phyloP scores from a whole-genome alignment of 73 alveolate genomes.

The Paramecium tetraurelia region DNA sequence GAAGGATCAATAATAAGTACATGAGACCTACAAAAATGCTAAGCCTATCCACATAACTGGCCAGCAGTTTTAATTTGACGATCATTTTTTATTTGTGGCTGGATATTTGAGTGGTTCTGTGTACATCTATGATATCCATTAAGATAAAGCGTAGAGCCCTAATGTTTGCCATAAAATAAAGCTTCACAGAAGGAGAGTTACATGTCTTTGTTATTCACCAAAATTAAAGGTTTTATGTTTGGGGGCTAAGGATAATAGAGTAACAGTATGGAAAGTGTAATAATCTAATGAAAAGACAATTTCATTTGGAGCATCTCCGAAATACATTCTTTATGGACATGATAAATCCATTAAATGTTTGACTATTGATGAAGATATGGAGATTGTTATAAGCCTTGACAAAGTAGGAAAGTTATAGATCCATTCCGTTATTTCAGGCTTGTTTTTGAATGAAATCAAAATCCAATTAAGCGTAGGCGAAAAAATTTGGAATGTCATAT shows the following conservation, averaged over 20 bases:
- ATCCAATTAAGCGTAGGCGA: neutral
- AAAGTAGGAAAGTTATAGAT: neutral
- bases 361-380: neutral
- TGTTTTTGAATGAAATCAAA: neutral
- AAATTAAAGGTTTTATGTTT: neutral
- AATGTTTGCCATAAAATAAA: neutral
- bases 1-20: neutral
- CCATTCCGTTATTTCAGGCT: neutral
- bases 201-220: neutral
- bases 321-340: slow-evolving; percentile 1
- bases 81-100: neutral
- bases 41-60: neutral
- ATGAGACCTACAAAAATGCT: neutral
- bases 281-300: neutral
- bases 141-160: neutral
- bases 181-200: neutral
- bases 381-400: neutral
- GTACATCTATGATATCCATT: neutral
- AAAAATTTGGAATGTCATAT: neutral
- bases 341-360: neutral
- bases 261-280: slow-evolving; percentile 14
- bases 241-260: slow-evolving; percentile 23
- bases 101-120: slow-evolving; percentile 31
- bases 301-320: neutral
- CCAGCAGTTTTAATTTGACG: neutral